Percentiles rank a stretch among this genome's conserved stretches.
phyloP scores from a whole-genome alignment of 768 basidiomycete species.

The Tulasnella sp. region DNA sequence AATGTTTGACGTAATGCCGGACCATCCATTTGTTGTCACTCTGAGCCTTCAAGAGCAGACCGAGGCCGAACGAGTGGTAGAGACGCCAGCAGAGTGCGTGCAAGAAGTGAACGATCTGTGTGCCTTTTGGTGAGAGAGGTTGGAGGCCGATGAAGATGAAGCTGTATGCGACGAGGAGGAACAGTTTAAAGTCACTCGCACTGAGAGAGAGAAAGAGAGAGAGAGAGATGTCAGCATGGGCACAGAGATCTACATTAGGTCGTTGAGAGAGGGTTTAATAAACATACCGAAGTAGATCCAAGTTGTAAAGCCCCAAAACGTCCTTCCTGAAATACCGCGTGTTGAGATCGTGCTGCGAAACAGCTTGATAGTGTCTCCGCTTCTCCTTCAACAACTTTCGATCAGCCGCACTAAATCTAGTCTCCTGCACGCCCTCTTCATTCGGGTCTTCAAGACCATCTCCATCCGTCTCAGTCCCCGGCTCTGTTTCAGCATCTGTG shows the following conservation, averaged over 20 bases:
- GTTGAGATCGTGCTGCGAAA: constrained; percentile 78
- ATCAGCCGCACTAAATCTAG: not conserved
- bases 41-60: constrained; percentile 72
- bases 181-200: constrained; percentile 72
- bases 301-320: constrained; percentile 61
- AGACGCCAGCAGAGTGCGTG: constrained; percentile 81
- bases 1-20: constrained; percentile 88
- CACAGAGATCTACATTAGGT: not conserved
- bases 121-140: constrained; percentile 35
- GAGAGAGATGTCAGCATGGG: constrained; percentile 1
- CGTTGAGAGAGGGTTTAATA: not conserved
- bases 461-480: constrained; percentile 49
- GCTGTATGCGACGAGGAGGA: constrained; percentile 62
- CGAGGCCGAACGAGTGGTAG: constrained; percentile 82
- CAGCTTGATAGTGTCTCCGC: not conserved
- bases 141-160: constrained; percentile 43
- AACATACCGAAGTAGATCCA: constrained; percentile 71
- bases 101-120: constrained; percentile 56
- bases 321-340: constrained; percentile 88
- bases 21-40: constrained; percentile 81
- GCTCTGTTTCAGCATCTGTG: constrained; percentile 65
- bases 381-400: not conserved
- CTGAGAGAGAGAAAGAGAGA: constrained; percentile 32
- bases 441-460: not conserved
- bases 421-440: not conserved